A percentile compares a stretch with the other conserved stretches of the same genome.
phyloP scores from a whole-genome alignment of 345 rosid genomes.

The Sapria himalayana region DNA sequence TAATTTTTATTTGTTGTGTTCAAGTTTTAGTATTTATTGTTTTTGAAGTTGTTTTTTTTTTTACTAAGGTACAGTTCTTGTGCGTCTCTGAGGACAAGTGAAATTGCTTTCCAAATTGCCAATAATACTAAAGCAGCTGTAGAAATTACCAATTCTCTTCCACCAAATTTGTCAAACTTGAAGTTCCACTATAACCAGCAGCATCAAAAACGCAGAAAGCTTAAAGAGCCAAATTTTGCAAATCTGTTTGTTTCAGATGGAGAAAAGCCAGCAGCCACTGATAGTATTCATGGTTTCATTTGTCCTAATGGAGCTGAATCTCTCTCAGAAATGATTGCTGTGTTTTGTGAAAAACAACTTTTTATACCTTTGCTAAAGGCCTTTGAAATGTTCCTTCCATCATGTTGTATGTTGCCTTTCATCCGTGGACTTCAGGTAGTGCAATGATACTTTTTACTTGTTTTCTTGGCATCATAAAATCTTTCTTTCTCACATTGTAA shows the following conservation, averaged over 20 bases:
- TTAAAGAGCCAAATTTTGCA: constrained; percentile 29
- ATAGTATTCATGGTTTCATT: constrained; percentile 18
- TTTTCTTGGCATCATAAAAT: too few species aligned
- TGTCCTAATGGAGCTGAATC: constrained; percentile 43
- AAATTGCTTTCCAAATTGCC: constrained; percentile 72
- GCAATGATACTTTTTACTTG: too few species aligned
- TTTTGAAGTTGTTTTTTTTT: too few species aligned
- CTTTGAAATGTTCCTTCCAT: constrained; percentile 95
- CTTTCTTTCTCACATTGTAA: too few species aligned
- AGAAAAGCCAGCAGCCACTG: constrained; percentile 19
- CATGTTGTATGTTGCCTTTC: constrained; percentile 74
- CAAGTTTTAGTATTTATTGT: too few species aligned
- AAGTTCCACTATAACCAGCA: constrained; percentile 69
- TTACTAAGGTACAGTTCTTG: too few species aligned
- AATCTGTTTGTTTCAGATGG: constrained; percentile 27
- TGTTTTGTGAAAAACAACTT: constrained; percentile 75
- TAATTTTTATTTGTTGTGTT: too few species aligned
- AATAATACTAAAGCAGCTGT: constrained; percentile 72
- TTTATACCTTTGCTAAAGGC: constrained; percentile 89
- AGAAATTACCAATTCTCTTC: constrained; percentile 49
- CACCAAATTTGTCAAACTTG: constrained; percentile 26
- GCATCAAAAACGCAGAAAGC: constrained; percentile 75
- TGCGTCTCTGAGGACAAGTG: constrained; percentile 68
- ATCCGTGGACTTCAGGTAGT: constrained; percentile 99
- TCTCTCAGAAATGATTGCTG: constrained; percentile 84